Evolutionary conservation across 2,329 filamentous ascomycete species (phyloP), one percentile per base, ranked within the genome.

Genomic region (Sporothrix dimorphospora): DNA sequence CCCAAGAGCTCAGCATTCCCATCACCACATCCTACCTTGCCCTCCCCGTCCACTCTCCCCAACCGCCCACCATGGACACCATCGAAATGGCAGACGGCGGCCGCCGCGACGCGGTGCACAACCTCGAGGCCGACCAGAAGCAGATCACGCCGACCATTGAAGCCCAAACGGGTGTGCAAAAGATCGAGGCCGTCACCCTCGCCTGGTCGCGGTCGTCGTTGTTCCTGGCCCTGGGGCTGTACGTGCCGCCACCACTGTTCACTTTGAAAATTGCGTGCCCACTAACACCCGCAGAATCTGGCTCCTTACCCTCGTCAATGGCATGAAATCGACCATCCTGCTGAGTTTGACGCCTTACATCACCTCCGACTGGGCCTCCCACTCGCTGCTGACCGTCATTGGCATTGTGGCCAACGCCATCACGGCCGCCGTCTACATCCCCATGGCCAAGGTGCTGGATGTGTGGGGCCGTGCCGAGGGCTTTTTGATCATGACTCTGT

Each of bases 381-480:
- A 90, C 77, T 88, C 86, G 0, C 80, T 89, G 21, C 82, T 86
- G 2, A 82, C 86, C 1, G 82, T 86, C 7, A 85, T 86, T 14
- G 80, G 81, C 61, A 86, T 90, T 73, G 82, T 90, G 11, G 81
- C 86, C 24, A 84, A 81, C 73, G 80, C 88, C 55, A 86, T 90
- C 65, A 80, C 82, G 76, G 90, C 88, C 45, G 84, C 90, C 27
- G 83, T 86, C 72, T 90, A 90, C 77, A 85, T 91, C 4, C 87
- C 89, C 0, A 84, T 90, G 75, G 89, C 90, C 68, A 92, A 92
- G 79, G 82, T 91, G 21, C 83, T 91, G 63, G 88, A 92, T 79
- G 83, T 90, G 40, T 92, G 88, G 83, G 90, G 89, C 71, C 87
- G 90, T 51, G 86, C 89, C 12, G 85, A 91, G 77, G 90, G 88